Percentiles rank a stretch among this genome's conserved stretches.
Evolutionary conservation across 2,329 filamentous ascomycete genomes (phyloP).

Genomic region (Dryadomyces sulphureus): DNA sequence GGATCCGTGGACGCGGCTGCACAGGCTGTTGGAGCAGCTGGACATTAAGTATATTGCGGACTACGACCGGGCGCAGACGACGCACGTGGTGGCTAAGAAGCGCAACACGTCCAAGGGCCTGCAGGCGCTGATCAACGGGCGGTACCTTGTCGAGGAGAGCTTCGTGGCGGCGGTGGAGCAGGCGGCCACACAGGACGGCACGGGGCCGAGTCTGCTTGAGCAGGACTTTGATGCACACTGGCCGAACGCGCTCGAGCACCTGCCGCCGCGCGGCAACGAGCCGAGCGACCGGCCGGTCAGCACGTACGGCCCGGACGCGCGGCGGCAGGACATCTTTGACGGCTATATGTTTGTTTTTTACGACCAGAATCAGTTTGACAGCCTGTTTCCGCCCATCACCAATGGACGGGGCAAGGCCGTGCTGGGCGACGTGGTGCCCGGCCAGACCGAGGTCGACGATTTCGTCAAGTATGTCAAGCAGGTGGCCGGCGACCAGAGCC

Average conservation of each 20-base stretch:
- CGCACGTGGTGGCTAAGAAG: constrained; percentile 79
- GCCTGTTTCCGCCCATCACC: constrained; percentile 58
- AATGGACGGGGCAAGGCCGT: constrained; percentile 74
- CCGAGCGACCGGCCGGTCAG: constrained; percentile 51
- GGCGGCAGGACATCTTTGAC: constrained; percentile 59
- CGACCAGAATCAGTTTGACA: constrained; percentile 59
- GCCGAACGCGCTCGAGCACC: constrained; percentile 57
- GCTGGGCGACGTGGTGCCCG: constrained; percentile 43
- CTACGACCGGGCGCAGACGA: constrained; percentile 57
- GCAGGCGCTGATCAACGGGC: constrained; percentile 71
- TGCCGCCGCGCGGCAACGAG: constrained; percentile 65
- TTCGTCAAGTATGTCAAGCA: constrained; percentile 65
- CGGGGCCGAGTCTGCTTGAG: constrained; percentile 47
- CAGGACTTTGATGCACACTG: constrained; percentile 64
- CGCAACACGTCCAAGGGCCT: constrained; percentile 79
- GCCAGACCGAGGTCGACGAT: constrained; percentile 55
- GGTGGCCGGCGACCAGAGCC: constrained; percentile 58
- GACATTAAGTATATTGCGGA: constrained; percentile 75
- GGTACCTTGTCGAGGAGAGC: constrained; percentile 56
- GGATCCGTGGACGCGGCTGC: constrained; percentile 47
- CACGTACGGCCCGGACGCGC: constrained; percentile 56
- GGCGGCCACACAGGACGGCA: constrained; percentile 38
- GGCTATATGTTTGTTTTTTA: constrained; percentile 86
- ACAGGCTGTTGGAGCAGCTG: constrained; percentile 58
- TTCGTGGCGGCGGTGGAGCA: constrained; percentile 61